Base-by-base conservation (phyloP, 768 basidiomycete species). In the Leccinum subgranulosum region DNA sequence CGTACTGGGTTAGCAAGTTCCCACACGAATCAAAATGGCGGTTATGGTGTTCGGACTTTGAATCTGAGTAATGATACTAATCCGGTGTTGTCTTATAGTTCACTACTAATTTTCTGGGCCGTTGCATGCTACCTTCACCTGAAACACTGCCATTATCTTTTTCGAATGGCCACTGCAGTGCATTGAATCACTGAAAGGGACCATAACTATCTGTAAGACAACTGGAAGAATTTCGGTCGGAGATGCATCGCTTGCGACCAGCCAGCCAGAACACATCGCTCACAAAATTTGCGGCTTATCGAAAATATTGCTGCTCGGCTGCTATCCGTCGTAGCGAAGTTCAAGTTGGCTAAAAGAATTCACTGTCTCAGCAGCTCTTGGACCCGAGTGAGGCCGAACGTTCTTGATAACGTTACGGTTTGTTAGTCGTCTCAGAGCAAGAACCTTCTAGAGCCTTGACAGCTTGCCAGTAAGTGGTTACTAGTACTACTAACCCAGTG, bases 1-100 rank as follows among this genome's bases (percentile, higher is more conserved):
- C 34, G 48, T 25, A 59, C 62, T 61, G 64, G 50, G 58, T 60
- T 60, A 55, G 59, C 64, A 60, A 67, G 57, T 70, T 69, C 70
- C 64, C 68, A 70, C 65, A 68, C 65, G 14, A 57, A 60, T 58
- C 54, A 46, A 55, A 33, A 41, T 14, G 3, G 29, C 23, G 7
- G 41, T 39, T 47, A 47, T 15, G 25, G 15, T n/a, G 9, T 46
- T 21, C 45, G 45, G 45, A 46, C 23, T 25, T 46, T 46, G 3
- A 46, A 23, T 25, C 45, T 25, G 14, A 46, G 14, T 23, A 25
- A 25, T 45, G 41, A 19, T 10, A 43, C 6, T 5, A 21, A 21
- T 23, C 19, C 43, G 43, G 43, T 23, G 21, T 45, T 23, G 23
- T 21, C 46, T 17, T 14, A 47, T 47, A 14, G 25, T 15, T 47